A percentile compares a stretch with the other conserved stretches of the same genome.
Evolutionary conservation across 1,139 yeast species (phyloP).

Genomic region (Taphrina communis): DNA sequence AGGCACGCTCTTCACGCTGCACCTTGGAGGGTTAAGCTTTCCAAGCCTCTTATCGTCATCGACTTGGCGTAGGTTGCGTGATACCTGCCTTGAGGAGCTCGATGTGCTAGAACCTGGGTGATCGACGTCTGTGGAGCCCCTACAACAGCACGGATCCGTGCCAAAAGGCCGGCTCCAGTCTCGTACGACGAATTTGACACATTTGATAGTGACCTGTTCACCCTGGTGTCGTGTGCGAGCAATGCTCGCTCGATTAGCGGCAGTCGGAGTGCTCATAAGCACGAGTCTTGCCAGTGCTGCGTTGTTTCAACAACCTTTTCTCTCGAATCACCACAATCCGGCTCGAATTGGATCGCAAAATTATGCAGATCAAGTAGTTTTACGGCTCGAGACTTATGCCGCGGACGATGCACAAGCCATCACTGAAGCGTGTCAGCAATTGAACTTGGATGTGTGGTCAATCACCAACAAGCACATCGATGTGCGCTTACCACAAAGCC

Average conservation of each 20-base stretch:
- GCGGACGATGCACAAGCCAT: slow-evolving; percentile 49
- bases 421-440: slow-evolving; percentile 49
- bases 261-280: background rate
- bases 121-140: background rate
- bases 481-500: slow-evolving; percentile 48
- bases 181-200: slow-evolving; percentile 10
- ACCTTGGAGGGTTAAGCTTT: background rate
- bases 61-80: no score
- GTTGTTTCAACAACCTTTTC: slow-evolving; percentile 16
- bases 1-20: background rate
- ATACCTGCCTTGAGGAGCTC: no score
- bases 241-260: slow-evolving; percentile 3
- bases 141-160: background rate
- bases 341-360: slow-evolving; percentile 2
- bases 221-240: slow-evolving; percentile 26
- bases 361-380: slow-evolving; percentile 60
- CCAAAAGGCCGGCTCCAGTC: slow-evolving; percentile 1
- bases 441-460: slow-evolving; percentile 54
- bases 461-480: slow-evolving; percentile 48
- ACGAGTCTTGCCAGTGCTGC: background rate
- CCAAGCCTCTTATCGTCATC: background rate
- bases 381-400: slow-evolving; percentile 55
- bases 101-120: background rate
- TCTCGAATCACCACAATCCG: background rate
- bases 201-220: background rate